Evolutionary conservation across 768 basidiomycete genomes (phyloP), one percentile per base, ranked within the genome.

Genomic region (Rhizopogon vinicolor): DNA sequence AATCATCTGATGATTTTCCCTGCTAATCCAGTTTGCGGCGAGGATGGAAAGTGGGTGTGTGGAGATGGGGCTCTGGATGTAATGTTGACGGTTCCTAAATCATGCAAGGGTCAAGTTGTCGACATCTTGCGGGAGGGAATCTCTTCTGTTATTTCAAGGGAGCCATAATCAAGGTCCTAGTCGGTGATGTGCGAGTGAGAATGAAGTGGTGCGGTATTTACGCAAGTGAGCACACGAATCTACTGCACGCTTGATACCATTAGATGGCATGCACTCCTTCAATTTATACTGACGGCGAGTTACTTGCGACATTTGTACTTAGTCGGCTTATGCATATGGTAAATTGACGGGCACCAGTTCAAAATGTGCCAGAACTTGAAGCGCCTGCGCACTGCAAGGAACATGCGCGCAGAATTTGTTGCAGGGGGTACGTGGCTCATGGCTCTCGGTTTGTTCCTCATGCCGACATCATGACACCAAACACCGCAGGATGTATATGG

Each of bases 11-110:
- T 41, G 3, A 41, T 41, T 41, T 68, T 65, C 39, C 56, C 46
- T 42, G 59, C 66, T 7, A 68, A 67, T 37, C 58, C 65, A 10
- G n/a, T 57, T 18, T 64, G 60, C 37, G 60, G 61, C 25, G 58
- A 57, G 2, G 41, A 19, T 41, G 59, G 55, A 19, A 49, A 37
- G 52, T 60, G 60, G 58, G 12, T 10, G 13, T 3, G 35, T 60
- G 60, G 18, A 41, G n/a, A 18, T 18, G n/a, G 41, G n/a, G 41
- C 3, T 19, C 41, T 41, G 18, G 41, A 41, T 8, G 41, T 41
- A 1, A 41, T 12, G 18, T 41, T 19, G 18, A 41, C 18, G 41
- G 41, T 41, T 10, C 41, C n/a, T 19, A 19, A 18, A 41, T 19
- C 41, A 41, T 18, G 9, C 10, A 41, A 19, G 18, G 6, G 41